Conservation (phyloP, 1,284 basidiomycete genomes). For the Albatrellus sp. region DNA sequence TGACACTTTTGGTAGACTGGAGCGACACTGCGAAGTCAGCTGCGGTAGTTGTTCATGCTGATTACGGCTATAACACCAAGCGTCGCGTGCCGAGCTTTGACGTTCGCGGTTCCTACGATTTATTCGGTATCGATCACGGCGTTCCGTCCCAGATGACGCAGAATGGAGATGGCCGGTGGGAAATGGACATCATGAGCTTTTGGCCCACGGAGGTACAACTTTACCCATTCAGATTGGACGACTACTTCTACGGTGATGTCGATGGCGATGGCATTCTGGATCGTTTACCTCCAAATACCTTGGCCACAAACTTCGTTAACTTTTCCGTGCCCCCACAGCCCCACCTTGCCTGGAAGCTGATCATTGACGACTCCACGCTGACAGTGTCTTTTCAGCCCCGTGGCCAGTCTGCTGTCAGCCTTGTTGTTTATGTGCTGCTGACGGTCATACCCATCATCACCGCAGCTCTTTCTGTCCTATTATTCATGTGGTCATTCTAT, state of each 20-base stretch:
- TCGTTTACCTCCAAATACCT: conserved; percentile 79
- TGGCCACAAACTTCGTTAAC: conserved; percentile 79
- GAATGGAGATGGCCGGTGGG: conserved; percentile 53
- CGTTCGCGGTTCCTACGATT: conserved; percentile 78
- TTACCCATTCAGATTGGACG: conserved; percentile 79
- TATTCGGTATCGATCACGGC: conserved; percentile 83
- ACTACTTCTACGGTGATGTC: conserved; percentile 83
- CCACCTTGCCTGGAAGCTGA: conserved; percentile 75
- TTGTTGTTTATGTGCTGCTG: conserved; percentile 75
- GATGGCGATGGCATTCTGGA: conserved; percentile 82
- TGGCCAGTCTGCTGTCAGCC: conserved; percentile 71
- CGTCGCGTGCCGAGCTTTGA: conserved; percentile 80
- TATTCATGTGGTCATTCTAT: conserved; percentile 94
- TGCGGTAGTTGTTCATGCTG: conserved; percentile 65
- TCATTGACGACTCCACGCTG: conserved; percentile 67
- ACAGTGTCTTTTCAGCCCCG: conserved; percentile 72
- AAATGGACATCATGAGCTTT: conserved; percentile 71
- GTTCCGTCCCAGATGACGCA: conserved; percentile 55
- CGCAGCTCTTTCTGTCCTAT: conserved; percentile 63
- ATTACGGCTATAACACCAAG: conserved; percentile 43
- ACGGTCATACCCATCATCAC: conserved; percentile 76
- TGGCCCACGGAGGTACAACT: conserved; percentile 86
- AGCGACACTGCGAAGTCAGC: conserved; percentile 51
- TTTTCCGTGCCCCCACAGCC: conserved; percentile 74
- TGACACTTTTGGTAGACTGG: conserved; percentile 45